Evolutionary conservation across 148 eudicot species (phyloP), one percentile per base, ranked within the genome.

Genomic region (Tetragonia tetragonoides): DNA sequence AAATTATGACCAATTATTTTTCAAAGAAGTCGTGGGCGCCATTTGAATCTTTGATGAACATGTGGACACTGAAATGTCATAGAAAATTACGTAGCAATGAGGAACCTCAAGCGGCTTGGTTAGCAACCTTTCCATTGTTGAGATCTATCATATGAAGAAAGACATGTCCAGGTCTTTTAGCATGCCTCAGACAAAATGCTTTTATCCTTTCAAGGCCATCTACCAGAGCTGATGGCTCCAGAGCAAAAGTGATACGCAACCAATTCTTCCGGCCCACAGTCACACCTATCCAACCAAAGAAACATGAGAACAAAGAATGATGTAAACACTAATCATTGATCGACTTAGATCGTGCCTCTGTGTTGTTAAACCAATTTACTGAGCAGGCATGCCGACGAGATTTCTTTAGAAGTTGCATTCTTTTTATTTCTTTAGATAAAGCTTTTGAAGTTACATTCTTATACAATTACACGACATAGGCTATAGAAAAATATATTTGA

Each of bases 191-290:
- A 70, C 82, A 87, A 78, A 90, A 90, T 57, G 87, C 89, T 72
- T 84, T 84, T 38, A 90, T 68, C 70, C 94, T 85, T 38, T 75
- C 81, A 51, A 88, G 70, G 10, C 87, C 94, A 63, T 90, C 91
- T 72, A 75, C 78, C 42, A 90, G 89, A 15, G 80, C 76, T 60
- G 89, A 75, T 77, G 82, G 89, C 77, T 90, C 94, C 41, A 85
- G 68, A 7, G 94, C 94, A 79, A 87, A 90, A 20, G 90, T 87
- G 8, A 90, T 54, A 14, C 94, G 76, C 10, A 90, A 83, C 91
- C 90, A 90, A 71, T 88, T 87, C 82, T 81, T 84, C 46, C 82
- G 66, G 3, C 94, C 94, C 62, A 90, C 78, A 39, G 83, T 86
- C 73, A 84, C 78, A 77, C 94, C 92, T 88, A 79, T 0, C 0